Evolutionary conservation across 2,329 filamentous ascomycete genomes (phyloP), one percentile per base, ranked within the genome.

Genomic region (Fusarium sp.): DNA sequence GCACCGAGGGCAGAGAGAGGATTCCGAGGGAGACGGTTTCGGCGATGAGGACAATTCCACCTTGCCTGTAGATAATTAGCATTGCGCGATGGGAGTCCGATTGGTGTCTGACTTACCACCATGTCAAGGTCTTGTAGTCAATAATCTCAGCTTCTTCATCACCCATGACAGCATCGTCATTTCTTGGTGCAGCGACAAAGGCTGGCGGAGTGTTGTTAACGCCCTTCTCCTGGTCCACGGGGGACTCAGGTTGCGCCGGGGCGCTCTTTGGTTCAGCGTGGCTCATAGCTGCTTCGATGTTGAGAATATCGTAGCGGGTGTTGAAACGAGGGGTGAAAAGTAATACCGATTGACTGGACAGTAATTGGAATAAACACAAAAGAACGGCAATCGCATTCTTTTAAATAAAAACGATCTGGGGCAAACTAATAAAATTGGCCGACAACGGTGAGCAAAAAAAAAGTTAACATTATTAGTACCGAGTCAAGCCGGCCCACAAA

Each of bases 1-100:
- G 89, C 1, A 91, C 92, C 75, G 89, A 92, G 1, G 92, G 92
- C 65, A 93, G 92, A 1, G 90, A 93, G 81, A 93, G 91, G 76
- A 84, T 83, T 1, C 82, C 82, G n/a, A 84, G 79, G 1, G 80
- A 83, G 57, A 83, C 80, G 3, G 82, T 83, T 57, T 83, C 81
- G 16, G 81, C 81, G 50, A 83, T 80, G 58, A 83, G 69, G 42
- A 83, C 77, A 24, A 83, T 78, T 4, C 80, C 80, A 33, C 82
- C 83, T 77, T 84, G 81, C 81, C 81, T 81, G 42, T n/a, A 3
- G 1, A 10, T 4, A 2, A 2, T 66, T 15, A 69, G 63, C 13
- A n/a, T 24, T 20, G 12, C 10, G 31, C 6, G 21, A 18, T 11
- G 3, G 1, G 5, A 20, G 6, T 15, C 6, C 13, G 50, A 7